phyloP scores from a whole-genome alignment of 805 yeast genomes.

The Teunomyces lycoperdinae region DNA sequence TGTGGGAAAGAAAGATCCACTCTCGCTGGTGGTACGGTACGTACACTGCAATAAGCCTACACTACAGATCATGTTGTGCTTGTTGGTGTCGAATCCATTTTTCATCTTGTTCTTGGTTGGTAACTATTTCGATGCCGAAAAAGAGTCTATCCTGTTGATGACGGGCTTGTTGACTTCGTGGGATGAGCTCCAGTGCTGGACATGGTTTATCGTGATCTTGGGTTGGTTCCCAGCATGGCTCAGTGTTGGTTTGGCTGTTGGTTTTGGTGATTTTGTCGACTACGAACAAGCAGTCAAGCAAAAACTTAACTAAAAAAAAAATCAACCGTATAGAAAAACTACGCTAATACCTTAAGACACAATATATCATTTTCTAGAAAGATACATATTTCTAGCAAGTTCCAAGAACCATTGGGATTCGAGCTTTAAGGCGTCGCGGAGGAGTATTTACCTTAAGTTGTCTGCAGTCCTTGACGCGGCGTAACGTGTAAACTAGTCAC shows the following conservation, averaged over 20 bases:
- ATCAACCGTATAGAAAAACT: not conserved
- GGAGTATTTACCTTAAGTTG: not conserved
- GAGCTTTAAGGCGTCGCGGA: too few species aligned
- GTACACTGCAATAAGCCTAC: conserved; percentile 11
- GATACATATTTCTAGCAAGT: not conserved
- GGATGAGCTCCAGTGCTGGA: conserved; percentile 74
- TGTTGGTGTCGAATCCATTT: conserved; percentile 55
- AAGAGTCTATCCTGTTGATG: conserved; percentile 41
- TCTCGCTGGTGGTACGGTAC: conserved; percentile 1
- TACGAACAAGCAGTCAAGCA: conserved; percentile 5
- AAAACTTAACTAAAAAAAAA: not conserved
- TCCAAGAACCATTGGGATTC: too few species aligned
- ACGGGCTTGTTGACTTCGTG: conserved; percentile 60
- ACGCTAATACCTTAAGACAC: too few species aligned
- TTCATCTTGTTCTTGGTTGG: conserved; percentile 24
- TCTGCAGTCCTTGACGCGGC: not conserved
- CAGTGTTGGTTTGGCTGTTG: conserved; percentile 24
- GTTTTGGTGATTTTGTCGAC: conserved; percentile 27
- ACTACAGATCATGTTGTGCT: conserved; percentile 22
- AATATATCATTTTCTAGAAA: not conserved
- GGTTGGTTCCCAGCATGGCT: conserved; percentile 89
- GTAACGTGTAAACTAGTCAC: not conserved
- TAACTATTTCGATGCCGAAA: conserved; percentile 26
- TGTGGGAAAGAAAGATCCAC: conserved; percentile 4
- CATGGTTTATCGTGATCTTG: conserved; percentile 70